These are phyloP conservation scores for Trichoderma arundinaceum DNA, from an alignment of 2,329 filamentous ascomycete genomes.

Conservation along the genomic window DNA sequence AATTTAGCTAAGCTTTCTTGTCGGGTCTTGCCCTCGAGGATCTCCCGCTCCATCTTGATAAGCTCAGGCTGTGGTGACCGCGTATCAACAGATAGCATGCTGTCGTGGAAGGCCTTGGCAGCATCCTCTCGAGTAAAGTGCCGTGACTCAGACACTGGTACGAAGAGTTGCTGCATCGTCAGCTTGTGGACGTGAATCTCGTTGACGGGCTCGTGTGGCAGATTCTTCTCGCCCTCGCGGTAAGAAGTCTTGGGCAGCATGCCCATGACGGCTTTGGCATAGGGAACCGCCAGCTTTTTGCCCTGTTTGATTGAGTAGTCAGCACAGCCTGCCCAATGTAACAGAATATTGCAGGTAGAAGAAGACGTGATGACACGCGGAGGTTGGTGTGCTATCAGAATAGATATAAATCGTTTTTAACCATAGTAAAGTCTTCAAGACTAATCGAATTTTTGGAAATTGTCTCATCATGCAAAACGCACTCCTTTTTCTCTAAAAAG, in stretches of 20 bases:
- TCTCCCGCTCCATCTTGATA: constrained; percentile 59
- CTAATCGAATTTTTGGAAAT: constrained; percentile 92
- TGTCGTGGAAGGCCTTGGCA: constrained; percentile 66
- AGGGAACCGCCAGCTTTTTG: constrained; percentile 76
- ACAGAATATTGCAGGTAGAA: not conserved
- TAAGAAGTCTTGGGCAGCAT: constrained; percentile 80
- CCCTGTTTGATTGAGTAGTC: constrained; percentile 58
- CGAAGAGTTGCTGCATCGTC: constrained; percentile 68
- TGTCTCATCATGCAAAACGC: constrained; percentile 58
- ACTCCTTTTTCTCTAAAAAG: not conserved
- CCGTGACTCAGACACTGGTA: constrained; percentile 67
- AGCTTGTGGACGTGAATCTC: constrained; percentile 67
- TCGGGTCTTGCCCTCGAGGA: constrained; percentile 46
- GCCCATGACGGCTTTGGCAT: constrained; percentile 73
- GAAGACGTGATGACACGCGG: too few species aligned
- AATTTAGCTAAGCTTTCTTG: constrained; percentile 50
- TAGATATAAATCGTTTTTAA: constrained; percentile 67
- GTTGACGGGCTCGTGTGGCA: constrained; percentile 65
- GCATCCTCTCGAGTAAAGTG: constrained; percentile 69
- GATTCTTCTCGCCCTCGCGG: constrained; percentile 55
- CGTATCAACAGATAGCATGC: constrained; percentile 64
- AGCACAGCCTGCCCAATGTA: constrained; percentile 33
- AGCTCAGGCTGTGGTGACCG: constrained; percentile 68
- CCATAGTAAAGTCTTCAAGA: constrained; percentile 96
- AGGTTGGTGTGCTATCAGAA: constrained; percentile 38